A percentile compares a stretch with the other conserved stretches of the same genome.
These are phyloP conservation scores for Fraxinus excelsior DNA, from an alignment of 257 asterid species.

Conservation along the genomic window DNA sequence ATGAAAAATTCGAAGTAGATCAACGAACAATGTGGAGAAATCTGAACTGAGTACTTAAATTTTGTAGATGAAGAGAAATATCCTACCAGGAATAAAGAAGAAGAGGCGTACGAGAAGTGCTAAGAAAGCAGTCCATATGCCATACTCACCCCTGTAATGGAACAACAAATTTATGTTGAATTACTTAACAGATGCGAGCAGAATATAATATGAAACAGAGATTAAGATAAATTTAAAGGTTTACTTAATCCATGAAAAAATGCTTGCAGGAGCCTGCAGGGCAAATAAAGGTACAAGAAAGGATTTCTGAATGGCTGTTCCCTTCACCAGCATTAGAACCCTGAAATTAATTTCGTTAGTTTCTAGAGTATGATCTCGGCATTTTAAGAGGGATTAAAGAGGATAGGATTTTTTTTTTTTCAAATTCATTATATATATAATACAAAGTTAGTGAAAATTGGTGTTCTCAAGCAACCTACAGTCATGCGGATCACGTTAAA, in stretches of 20 bases:
- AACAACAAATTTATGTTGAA: constrained; percentile 19
- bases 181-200: not conserved
- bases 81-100: constrained; percentile 75
- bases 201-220: constrained; percentile 1
- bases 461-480: too few species aligned
- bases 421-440: too few species aligned
- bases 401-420: not conserved
- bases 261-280: constrained; percentile 73
- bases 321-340: constrained; percentile 75
- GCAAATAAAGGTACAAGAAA: constrained; percentile 87
- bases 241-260: constrained; percentile 88
- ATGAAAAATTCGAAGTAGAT: not conserved
- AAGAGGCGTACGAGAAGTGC: constrained; percentile 89
- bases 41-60: not conserved
- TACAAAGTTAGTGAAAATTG: too few species aligned
- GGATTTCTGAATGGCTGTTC: constrained; percentile 79
- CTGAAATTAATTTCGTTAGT: constrained; percentile 38
- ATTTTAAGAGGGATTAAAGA: not conserved
- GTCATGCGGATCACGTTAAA: too few species aligned
- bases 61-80: constrained; percentile 14
- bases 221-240: constrained; percentile 16
- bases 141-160: constrained; percentile 81
- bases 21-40: not conserved
- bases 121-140: constrained; percentile 92
- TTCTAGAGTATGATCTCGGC: not conserved